A percentile compares a stretch with the other conserved stretches of the same genome.
Conservation (phyloP, 2,329 filamentous ascomycete genomes). For the Botrytis squamosa region DNA sequence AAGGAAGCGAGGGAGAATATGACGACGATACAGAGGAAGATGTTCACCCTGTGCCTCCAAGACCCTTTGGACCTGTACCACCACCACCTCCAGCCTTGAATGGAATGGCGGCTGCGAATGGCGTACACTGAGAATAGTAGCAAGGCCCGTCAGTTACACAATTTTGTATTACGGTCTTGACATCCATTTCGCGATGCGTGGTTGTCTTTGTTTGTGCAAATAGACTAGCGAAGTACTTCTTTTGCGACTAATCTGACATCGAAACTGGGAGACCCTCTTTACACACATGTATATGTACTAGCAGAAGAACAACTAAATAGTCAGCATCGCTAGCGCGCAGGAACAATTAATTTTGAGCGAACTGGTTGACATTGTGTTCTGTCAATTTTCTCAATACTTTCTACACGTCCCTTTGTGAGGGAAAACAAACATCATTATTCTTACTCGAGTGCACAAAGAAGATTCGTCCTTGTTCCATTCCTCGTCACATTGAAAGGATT, state of each 20-base stretch:
- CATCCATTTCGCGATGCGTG: not conserved
- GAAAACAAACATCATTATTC: not conserved
- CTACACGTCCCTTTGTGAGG: not conserved
- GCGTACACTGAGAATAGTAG: constrained; percentile 16
- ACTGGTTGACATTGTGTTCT: not conserved
- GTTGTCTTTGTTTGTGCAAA: constrained; percentile 8
- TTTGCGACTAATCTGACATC: not conserved
- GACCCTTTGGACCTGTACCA: constrained; percentile 38
- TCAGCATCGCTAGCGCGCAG: constrained; percentile 1
- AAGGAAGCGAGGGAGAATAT: constrained; percentile 43
- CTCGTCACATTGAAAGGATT: not conserved
- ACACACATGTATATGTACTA: constrained; percentile 21
- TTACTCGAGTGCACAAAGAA: not conserved
- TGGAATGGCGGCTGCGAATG: constrained; percentile 24
- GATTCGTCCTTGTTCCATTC: not conserved
- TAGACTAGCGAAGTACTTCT: not conserved
- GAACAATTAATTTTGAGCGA: not conserved
- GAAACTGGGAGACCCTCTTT: not conserved
- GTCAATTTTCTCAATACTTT: not conserved
- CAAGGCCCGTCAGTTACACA: constrained; percentile 8
- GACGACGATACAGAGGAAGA: constrained; percentile 47
- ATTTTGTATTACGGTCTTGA: constrained; percentile 19
- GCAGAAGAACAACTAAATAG: constrained; percentile 14
- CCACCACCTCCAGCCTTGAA: constrained; percentile 36
- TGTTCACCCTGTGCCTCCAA: constrained; percentile 35